Conservation (phyloP, 2,329 filamentous ascomycete genomes). For the Arthrinium puccinioides region DNA sequence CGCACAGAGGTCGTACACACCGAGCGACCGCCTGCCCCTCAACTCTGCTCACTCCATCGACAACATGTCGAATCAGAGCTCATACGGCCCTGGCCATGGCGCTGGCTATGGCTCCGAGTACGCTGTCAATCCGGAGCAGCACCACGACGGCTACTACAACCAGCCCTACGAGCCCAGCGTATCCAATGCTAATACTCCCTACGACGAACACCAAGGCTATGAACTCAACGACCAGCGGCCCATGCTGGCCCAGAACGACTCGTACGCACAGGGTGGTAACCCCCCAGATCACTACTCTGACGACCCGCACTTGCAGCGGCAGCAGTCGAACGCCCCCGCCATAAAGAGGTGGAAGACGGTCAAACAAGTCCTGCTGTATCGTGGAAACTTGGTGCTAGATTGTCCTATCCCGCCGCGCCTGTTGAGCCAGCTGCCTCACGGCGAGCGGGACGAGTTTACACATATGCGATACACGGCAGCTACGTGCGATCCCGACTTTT, state of each 20-base stretch:
- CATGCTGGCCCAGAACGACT: conserved; percentile 62
- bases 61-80: conserved; percentile 33
- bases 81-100: conserved; percentile 34
- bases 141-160: conserved; percentile 83
- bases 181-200: conserved; percentile 47
- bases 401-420: conserved; percentile 89
- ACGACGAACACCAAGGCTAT: conserved; percentile 56
- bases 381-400: conserved; percentile 93
- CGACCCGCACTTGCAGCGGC: conserved; percentile 27
- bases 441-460: conserved; percentile 84
- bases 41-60: conserved; percentile 67
- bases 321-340: conserved; percentile 44
- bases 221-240: conserved; percentile 67
- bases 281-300: conserved; percentile 38
- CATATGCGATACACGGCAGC: conserved; percentile 98
- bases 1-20: conserved; percentile 42
- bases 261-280: conserved; percentile 23
- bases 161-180: conserved; percentile 70
- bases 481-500: conserved; percentile 96
- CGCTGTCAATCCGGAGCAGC: conserved; percentile 71
- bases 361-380: conserved; percentile 95
- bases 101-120: conserved; percentile 58
- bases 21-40: conserved; percentile 70
- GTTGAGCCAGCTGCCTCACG: conserved; percentile 81
- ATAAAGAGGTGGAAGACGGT: conserved; percentile 96